Percentiles rank a stretch among this genome's conserved stretches.
Evolutionary conservation across 805 yeast genomes (phyloP).

Genomic region (Saturnispora ahearnii): DNA sequence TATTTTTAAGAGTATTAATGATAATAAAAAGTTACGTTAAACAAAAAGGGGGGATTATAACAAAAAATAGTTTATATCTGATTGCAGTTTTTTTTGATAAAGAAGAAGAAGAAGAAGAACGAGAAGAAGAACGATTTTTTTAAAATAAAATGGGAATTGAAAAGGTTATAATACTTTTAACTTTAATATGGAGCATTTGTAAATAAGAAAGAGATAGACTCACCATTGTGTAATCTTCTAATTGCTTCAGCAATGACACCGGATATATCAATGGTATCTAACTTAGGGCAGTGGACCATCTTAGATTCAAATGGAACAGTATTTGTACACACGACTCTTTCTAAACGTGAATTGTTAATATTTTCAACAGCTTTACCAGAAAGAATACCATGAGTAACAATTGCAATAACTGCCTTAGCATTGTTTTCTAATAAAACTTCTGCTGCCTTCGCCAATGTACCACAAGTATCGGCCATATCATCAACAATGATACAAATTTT

Average conservation of each 20-base stretch:
- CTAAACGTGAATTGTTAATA: constrained; percentile 58
- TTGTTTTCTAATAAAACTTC: constrained; percentile 60
- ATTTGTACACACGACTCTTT: constrained; percentile 68
- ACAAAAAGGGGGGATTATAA: no score
- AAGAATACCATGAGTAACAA: constrained; percentile 75
- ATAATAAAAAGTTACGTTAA: neutral
- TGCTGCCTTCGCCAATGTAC: constrained; percentile 76
- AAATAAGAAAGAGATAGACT: constrained; percentile 72
- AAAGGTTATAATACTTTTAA: neutral
- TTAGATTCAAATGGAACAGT: constrained; percentile 72
- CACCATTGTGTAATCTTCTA: constrained; percentile 81
- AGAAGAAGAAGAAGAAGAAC: neutral
- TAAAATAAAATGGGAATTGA: neutral
- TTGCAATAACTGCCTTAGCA: constrained; percentile 68
- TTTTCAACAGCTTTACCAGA: constrained; percentile 67
- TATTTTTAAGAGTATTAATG: neutral
- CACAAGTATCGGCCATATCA: constrained; percentile 89
- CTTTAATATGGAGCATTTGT: constrained; percentile 49
- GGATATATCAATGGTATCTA: constrained; percentile 62
- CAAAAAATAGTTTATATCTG: no score
- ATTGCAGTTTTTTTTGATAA: neutral
- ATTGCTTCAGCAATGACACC: constrained; percentile 74
- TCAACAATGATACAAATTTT: constrained; percentile 73
- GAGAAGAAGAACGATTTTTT: neutral
- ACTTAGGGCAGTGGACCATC: constrained; percentile 45